Evolutionary conservation across 768 basidiomycete species (phyloP).

Genomic region (Leccinum rimulosum): DNA sequence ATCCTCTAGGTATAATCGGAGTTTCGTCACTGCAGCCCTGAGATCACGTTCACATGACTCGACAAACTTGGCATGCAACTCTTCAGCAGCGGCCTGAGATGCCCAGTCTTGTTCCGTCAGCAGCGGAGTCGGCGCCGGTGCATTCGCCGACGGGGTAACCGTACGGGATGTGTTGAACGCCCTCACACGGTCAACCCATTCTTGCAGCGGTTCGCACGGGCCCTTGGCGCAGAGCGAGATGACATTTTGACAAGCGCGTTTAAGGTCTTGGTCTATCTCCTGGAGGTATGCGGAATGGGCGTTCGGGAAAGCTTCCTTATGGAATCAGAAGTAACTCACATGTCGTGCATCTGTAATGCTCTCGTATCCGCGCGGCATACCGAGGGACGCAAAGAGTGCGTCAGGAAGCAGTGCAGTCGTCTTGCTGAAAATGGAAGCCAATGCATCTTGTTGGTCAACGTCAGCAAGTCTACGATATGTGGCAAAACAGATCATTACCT

Average conservation of each 20-base stretch:
- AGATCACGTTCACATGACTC: conserved; percentile 54
- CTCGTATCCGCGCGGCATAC: conserved; percentile 59
- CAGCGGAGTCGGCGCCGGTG: conserved; percentile 17
- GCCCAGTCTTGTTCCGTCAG: conserved; percentile 48
- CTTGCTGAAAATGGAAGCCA: conserved; percentile 32
- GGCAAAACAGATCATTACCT: conserved; percentile 37
- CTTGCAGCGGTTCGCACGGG: conserved; percentile 57
- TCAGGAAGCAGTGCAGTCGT: conserved; percentile 53
- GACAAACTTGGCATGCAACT: conserved; percentile 54
- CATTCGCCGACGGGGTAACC: conserved; percentile 15
- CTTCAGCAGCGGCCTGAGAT: conserved; percentile 45
- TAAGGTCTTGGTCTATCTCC: conserved; percentile 87
- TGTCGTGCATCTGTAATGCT: conserved; percentile 70
- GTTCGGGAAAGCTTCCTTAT: not conserved
- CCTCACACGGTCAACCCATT: conserved; percentile 59
- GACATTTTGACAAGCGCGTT: conserved; percentile 80
- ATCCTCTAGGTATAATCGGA: conserved; percentile 80
- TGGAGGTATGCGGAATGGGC: conserved; percentile 29
- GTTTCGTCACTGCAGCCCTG: conserved; percentile 49
- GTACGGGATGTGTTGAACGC: conserved; percentile 30
- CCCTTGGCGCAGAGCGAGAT: conserved; percentile 61
- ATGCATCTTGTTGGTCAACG: conserved; percentile 24
- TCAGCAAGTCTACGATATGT: conserved; percentile 1
- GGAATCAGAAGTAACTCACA: conserved; percentile 39
- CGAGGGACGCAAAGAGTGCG: conserved; percentile 66